Evolutionary conservation across 108 stramenopile genomes (phyloP).

Genomic region (Parietichytrium sp.): DNA sequence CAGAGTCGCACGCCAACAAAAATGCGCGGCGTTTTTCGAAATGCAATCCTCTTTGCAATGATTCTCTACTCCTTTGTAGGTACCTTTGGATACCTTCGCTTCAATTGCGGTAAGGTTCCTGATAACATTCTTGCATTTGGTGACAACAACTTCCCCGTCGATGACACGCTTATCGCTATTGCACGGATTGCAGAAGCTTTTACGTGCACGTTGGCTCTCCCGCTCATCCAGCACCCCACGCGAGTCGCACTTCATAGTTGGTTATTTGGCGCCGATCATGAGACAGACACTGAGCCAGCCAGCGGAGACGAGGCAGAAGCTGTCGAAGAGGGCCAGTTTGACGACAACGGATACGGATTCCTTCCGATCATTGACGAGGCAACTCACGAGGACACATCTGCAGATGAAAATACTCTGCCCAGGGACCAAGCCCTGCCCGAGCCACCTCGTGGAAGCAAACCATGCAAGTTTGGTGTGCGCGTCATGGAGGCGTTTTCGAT

Average conservation of each 20-base stretch:
- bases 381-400: no score
- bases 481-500: background rate
- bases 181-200: slow-evolving; percentile 24
- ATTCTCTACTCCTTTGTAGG: slow-evolving; percentile 4
- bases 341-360: no score
- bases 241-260: slow-evolving; percentile 27
- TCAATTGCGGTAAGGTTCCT: slow-evolving; percentile 1
- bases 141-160: background rate
- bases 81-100: slow-evolving; percentile 20
- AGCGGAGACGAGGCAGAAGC: background rate
- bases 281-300: background rate
- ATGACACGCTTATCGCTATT: background rate
- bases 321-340: background rate
- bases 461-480: background rate
- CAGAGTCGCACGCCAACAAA: background rate
- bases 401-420: no score
- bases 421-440: no score
- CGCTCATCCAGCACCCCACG: slow-evolving; percentile 28
- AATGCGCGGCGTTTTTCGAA: slow-evolving; percentile 24
- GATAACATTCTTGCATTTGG: slow-evolving; percentile 35
- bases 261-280: background rate
- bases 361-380: no score
- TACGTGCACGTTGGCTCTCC: slow-evolving; percentile 23
- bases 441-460: background rate
- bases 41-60: slow-evolving; percentile 35